Conservation (phyloP, 2,329 filamentous ascomycete genomes). For the Aspergillus brasiliensis region DNA sequence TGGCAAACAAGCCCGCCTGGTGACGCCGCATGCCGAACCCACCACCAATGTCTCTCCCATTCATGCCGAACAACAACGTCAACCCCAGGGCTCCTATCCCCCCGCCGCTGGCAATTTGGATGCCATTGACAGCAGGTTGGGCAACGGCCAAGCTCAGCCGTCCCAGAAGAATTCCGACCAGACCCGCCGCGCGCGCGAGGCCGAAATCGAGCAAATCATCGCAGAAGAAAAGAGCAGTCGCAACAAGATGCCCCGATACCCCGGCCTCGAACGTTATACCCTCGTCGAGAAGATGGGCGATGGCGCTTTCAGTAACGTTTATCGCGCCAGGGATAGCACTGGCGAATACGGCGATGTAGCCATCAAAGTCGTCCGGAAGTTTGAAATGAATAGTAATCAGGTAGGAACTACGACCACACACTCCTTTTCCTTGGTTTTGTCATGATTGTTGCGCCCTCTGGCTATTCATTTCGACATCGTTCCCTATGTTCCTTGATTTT, state of each 20-base stretch:
- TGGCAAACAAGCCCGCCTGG: conserved; percentile 86
- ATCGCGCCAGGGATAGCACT: conserved; percentile 76
- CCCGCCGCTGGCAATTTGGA: conserved; percentile 63
- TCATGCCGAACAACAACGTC: conserved; percentile 64
- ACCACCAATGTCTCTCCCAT: conserved; percentile 65
- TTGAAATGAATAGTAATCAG: conserved; percentile 98
- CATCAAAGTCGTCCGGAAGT: conserved; percentile 98
- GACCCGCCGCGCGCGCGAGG: conserved; percentile 53
- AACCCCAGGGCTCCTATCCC: conserved; percentile 50
- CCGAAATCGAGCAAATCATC: conserved; percentile 80
- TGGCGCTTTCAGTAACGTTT: conserved; percentile 98
- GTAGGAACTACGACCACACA: conserved; percentile 60
- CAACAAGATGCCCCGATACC: conserved; percentile 82
- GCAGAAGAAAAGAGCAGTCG: conserved; percentile 87
- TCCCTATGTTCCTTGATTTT: conserved; percentile 30
- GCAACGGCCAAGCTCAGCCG: conserved; percentile 66
- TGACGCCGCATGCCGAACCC: conserved; percentile 62
- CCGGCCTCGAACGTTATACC: conserved; percentile 81
- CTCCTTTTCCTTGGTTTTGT: conserved; percentile 30
- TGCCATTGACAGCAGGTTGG: conserved; percentile 60
- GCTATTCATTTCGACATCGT: conserved; percentile 24
- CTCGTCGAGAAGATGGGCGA: conserved; percentile 97
- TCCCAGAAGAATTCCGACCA: conserved; percentile 57
- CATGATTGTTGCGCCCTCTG: conserved; percentile 18
- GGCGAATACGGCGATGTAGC: conserved; percentile 78